Percentiles rank a stretch among this genome's conserved stretches.
Conservation (phyloP, 2,329 filamentous ascomycete genomes). For the Xylariaceae sp. region DNA sequence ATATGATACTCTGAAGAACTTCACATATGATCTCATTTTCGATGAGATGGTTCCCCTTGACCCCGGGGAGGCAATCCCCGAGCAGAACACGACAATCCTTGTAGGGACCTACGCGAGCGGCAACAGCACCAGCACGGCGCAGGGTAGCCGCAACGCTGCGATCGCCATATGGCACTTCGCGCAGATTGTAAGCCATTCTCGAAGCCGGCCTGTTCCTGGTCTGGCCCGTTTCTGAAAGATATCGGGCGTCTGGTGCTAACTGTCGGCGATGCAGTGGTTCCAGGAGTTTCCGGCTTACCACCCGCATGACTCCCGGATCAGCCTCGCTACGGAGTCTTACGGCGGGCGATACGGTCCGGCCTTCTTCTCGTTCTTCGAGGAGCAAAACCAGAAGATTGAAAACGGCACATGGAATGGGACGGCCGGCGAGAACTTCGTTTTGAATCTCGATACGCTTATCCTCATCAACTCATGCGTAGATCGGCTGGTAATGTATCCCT, state of each 20-base stretch:
- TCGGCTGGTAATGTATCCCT: slow-evolving; percentile 39
- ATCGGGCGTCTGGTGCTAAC: background rate
- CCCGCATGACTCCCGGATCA: slow-evolving; percentile 56
- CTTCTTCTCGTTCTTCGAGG: slow-evolving; percentile 31
- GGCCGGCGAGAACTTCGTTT: slow-evolving; percentile 29
- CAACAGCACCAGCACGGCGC: slow-evolving; percentile 42
- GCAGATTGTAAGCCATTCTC: slow-evolving; percentile 36
- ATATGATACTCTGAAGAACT: slow-evolving; percentile 56
- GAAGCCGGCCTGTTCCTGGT: background rate
- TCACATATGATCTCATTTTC: slow-evolving; percentile 44
- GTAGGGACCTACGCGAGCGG: slow-evolving; percentile 55
- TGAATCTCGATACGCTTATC: slow-evolving; percentile 41
- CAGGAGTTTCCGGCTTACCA: slow-evolving; percentile 51
- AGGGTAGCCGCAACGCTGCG: slow-evolving; percentile 48
- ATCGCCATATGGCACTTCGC: slow-evolving; percentile 58
- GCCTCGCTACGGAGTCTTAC: slow-evolving; percentile 35
- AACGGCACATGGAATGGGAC: slow-evolving; percentile 31
- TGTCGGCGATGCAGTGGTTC: slow-evolving; percentile 38
- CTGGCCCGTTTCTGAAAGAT: background rate
- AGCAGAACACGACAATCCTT: slow-evolving; percentile 37
- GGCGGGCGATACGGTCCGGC: slow-evolving; percentile 35
- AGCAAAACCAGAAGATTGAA: slow-evolving; percentile 33
- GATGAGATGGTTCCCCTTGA: slow-evolving; percentile 28
- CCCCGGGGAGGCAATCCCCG: slow-evolving; percentile 37
- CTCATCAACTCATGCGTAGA: slow-evolving; percentile 58